These are phyloP conservation scores for Ricinus communis DNA, from an alignment of 345 rosid genomes.

Conservation along the genomic window DNA sequence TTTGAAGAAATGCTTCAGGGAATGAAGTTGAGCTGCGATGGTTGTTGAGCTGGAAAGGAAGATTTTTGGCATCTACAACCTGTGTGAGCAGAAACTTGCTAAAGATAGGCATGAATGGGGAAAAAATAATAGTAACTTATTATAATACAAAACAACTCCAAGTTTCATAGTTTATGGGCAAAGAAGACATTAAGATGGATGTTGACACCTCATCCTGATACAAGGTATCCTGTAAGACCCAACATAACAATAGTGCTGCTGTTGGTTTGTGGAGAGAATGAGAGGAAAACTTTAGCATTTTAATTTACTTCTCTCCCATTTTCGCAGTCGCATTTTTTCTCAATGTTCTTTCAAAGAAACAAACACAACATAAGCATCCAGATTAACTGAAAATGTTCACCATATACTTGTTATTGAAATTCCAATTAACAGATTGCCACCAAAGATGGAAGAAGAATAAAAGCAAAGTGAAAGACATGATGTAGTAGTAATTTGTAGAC, in stretches of 20 bases:
- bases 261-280: not conserved
- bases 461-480: too few relatives aligned
- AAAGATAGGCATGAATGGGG: not conserved
- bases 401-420: too few relatives aligned
- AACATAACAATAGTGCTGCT: not conserved
- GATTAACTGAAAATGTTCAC: too few relatives aligned
- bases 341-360: too few relatives aligned
- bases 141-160: not conserved
- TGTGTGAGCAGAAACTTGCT: constrained; percentile 34
- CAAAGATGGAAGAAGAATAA: too few relatives aligned
- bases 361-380: too few relatives aligned
- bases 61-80: constrained; percentile 98
- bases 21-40: constrained; percentile 57
- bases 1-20: constrained; percentile 90
- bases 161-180: not conserved
- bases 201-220: not conserved
- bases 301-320: too few relatives aligned
- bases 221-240: not conserved
- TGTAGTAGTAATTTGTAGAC: too few relatives aligned
- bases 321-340: too few relatives aligned
- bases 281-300: not conserved
- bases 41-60: constrained; percentile 66
- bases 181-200: not conserved
- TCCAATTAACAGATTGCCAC: too few relatives aligned
- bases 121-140: not conserved